Evolutionary conservation across 169 alveolate species (phyloP).

Genomic region (Cryptosporidium tyzzeri): DNA sequence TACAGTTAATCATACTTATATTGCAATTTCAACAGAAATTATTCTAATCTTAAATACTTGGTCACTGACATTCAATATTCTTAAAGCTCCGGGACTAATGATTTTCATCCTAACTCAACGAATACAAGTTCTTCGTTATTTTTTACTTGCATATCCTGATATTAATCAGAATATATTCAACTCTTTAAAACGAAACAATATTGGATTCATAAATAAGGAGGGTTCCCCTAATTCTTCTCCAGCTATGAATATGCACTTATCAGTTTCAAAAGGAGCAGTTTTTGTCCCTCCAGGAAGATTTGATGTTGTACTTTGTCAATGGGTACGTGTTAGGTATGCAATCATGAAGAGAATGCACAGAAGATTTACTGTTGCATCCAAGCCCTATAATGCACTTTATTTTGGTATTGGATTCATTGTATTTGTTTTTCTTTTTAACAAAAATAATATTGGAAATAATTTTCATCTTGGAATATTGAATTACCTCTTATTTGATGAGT

Average conservation of each 20-base stretch:
- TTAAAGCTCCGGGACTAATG: conserved; percentile 57
- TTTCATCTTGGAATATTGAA: neutral
- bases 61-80: conserved; percentile 50
- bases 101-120: conserved; percentile 52
- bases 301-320: conserved; percentile 69
- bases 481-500: conserved; percentile 54
- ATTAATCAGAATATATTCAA: conserved; percentile 46
- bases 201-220: neutral
- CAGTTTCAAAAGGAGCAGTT: conserved; percentile 29
- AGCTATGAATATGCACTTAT: neutral
- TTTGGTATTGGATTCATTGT: conserved; percentile 46
- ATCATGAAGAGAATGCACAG: conserved; percentile 76
- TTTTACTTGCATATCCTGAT: conserved; percentile 67
- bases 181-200: conserved; percentile 31
- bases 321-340: conserved; percentile 71
- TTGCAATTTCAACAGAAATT: conserved; percentile 66
- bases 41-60: conserved; percentile 45
- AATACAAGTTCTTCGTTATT: conserved; percentile 59
- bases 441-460: neutral
- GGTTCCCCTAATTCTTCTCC: conserved; percentile 16
- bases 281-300: conserved; percentile 73
- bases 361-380: conserved; percentile 60
- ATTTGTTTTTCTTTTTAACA: neutral
- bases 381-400: conserved; percentile 50
- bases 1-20: conserved; percentile 16